Conservation (phyloP, 176 grass and related monocot genomes). For the Hordeum marinum region DNA sequence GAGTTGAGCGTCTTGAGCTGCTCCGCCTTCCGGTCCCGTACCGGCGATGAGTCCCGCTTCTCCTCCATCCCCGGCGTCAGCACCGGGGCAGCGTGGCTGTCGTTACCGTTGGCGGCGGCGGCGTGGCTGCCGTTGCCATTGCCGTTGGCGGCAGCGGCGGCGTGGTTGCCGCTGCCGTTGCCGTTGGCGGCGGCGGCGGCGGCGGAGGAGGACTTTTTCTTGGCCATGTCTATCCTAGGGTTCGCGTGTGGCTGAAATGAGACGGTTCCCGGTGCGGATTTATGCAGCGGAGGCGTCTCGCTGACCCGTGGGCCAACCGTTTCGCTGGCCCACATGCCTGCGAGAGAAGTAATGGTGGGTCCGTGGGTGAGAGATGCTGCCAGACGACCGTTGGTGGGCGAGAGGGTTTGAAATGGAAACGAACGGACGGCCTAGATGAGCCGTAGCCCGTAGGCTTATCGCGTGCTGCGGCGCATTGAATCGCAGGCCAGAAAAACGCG, state of each 20-base stretch:
- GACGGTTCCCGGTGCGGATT: slow-evolving; percentile 1
- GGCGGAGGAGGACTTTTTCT: slow-evolving; percentile 42
- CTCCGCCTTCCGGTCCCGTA: slow-evolving; percentile 29
- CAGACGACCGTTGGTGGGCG: slow-evolving; percentile 35
- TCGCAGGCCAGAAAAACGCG: neutral
- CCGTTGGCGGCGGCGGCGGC: neutral
- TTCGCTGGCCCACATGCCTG: neutral
- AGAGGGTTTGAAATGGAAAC: slow-evolving; percentile 24
- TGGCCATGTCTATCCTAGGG: slow-evolving; percentile 56
- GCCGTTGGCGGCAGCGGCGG: neutral
- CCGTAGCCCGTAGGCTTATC: neutral
- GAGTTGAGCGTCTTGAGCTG: slow-evolving; percentile 60
- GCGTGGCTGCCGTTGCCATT: slow-evolving; percentile 3
- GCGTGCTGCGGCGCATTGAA: neutral
- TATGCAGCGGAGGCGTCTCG: neutral
- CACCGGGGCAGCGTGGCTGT: neutral
- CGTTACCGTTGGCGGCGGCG: neutral
- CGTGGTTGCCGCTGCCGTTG: neutral
- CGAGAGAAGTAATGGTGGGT: neutral
- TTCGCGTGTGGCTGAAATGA: slow-evolving; percentile 19
- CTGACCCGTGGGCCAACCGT: accelerated
- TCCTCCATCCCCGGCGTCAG: neutral
- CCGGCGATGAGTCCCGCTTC: slow-evolving; percentile 7
- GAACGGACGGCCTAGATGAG: slow-evolving; percentile 23
- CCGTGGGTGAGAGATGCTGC: no score